phyloP scores from a whole-genome alignment of 805 yeast species.

The Yamadazyma sp. region DNA sequence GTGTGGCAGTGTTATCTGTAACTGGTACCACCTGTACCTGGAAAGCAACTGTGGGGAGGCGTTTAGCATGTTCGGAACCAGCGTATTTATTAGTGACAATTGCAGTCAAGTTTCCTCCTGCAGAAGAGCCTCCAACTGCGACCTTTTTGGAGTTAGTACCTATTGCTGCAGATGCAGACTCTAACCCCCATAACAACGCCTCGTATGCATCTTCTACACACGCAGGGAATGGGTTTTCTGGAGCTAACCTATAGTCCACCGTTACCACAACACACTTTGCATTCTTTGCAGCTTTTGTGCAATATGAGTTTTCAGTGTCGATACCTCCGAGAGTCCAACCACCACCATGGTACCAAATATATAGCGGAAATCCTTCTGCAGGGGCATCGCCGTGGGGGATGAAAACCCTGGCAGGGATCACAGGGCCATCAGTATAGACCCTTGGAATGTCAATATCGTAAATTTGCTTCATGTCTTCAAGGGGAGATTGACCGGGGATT shows the following conservation, averaged over 20 bases:
- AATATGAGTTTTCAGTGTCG: slow-evolving; percentile 41
- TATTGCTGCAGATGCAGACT: slow-evolving; percentile 19
- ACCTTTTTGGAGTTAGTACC: slow-evolving; percentile 32
- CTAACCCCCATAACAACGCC: slow-evolving; percentile 31
- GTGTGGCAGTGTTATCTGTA: slow-evolving; percentile 42
- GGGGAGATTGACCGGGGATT: slow-evolving; percentile 43
- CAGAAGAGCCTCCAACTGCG: slow-evolving; percentile 48
- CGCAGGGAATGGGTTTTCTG: slow-evolving; percentile 51
- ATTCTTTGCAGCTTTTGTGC: slow-evolving; percentile 38
- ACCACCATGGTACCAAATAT: slow-evolving; percentile 46
- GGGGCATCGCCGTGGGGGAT: slow-evolving; percentile 36
- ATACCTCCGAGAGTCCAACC: slow-evolving; percentile 46
- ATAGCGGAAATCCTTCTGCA: slow-evolving; percentile 36
- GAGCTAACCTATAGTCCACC: slow-evolving; percentile 53
- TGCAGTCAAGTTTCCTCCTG: slow-evolving; percentile 43
- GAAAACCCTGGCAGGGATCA: slow-evolving; percentile 34
- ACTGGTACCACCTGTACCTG: slow-evolving; percentile 48
- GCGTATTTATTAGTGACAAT: slow-evolving; percentile 36
- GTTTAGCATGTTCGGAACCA: slow-evolving; percentile 19
- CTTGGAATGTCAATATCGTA: slow-evolving; percentile 34
- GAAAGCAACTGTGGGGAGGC: slow-evolving; percentile 33
- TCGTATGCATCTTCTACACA: slow-evolving; percentile 45
- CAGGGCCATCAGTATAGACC: slow-evolving; percentile 21
- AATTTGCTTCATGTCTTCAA: slow-evolving; percentile 24
- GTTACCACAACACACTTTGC: slow-evolving; percentile 41